phyloP scores from a whole-genome alignment of 2,329 filamentous ascomycete genomes.

The Alternaria arborescens region DNA sequence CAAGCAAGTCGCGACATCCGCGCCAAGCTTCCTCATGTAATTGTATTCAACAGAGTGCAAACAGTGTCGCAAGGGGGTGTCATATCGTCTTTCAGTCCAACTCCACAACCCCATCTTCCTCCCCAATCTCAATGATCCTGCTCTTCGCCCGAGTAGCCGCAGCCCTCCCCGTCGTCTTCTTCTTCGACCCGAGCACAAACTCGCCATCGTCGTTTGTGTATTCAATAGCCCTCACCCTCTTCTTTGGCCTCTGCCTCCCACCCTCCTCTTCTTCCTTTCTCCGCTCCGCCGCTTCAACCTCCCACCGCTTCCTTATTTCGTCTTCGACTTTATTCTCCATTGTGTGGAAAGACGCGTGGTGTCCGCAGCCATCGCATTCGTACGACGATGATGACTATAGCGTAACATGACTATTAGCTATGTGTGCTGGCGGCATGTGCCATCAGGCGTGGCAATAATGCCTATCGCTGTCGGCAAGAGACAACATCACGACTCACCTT shows the following conservation, averaged over 20 bases:
- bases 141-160: conserved; percentile 17
- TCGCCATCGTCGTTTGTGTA: conserved; percentile 18
- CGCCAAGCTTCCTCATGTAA: background rate
- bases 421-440: too few relatives aligned
- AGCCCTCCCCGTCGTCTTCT: background rate
- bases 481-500: conserved; percentile 51
- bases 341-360: conserved; percentile 64
- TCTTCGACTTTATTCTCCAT: conserved; percentile 62
- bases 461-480: background rate
- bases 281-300: conserved; percentile 47
- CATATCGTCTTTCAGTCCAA: conserved; percentile 32
- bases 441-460: too few relatives aligned
- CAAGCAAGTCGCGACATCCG: background rate
- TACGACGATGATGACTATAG: conserved; percentile 58
- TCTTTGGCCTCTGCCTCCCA: conserved; percentile 31
- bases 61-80: conserved; percentile 11
- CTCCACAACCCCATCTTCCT: conserved; percentile 36
- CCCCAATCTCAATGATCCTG: conserved; percentile 31
- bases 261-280: conserved; percentile 21
- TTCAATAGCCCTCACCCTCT: conserved; percentile 40
- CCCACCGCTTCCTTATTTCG: conserved; percentile 57
- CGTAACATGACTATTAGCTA: background rate
- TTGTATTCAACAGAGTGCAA: background rate
- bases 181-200: background rate
- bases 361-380: conserved; percentile 64